Percentiles rank a stretch among this genome's conserved stretches.
These are phyloP conservation scores for Kluyveromyces sp. DNA, from an alignment of 1,139 yeast genomes.

Conservation along the genomic window DNA sequence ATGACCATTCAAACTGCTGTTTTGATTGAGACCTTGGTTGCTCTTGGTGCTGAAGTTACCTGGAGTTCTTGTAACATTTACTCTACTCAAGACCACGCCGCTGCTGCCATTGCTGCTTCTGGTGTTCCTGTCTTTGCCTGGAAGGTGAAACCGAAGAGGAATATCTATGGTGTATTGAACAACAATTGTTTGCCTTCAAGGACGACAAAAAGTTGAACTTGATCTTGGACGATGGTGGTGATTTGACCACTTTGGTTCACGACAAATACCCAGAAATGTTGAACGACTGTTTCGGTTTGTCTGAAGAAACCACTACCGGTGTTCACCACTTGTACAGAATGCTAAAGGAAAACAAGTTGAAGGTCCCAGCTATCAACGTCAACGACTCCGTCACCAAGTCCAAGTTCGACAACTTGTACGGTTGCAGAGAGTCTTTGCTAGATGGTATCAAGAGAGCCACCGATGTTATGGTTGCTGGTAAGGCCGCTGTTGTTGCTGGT, in stretches of 20 bases:
- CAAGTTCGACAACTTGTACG: slow-evolving; percentile 98
- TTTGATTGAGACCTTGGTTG: slow-evolving; percentile 92
- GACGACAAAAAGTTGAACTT: slow-evolving; percentile 93
- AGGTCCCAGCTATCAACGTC: slow-evolving; percentile 99
- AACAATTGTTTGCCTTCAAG: slow-evolving; percentile 97
- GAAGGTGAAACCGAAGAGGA: slow-evolving; percentile 99
- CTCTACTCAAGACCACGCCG: slow-evolving; percentile 99
- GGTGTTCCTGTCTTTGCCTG: slow-evolving; percentile 99
- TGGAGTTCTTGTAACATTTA: slow-evolving; percentile 99
- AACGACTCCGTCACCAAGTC: slow-evolving; percentile 99
- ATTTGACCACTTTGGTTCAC: slow-evolving; percentile 93
- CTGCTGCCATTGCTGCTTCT: slow-evolving; percentile 99
- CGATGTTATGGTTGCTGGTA: slow-evolving; percentile 99
- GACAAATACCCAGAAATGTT: slow-evolving; percentile 98
- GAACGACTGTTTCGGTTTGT: slow-evolving; percentile 88
- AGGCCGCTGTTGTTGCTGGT: slow-evolving; percentile 98
- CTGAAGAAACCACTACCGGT: slow-evolving; percentile 99
- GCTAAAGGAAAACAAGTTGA: slow-evolving; percentile 81
- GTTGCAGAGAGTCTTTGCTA: slow-evolving; percentile 97
- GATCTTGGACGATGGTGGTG: slow-evolving; percentile 99
- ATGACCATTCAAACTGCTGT: slow-evolving; percentile 99
- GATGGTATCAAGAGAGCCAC: slow-evolving; percentile 99
- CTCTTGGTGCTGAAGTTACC: slow-evolving; percentile 99
- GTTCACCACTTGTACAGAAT: slow-evolving; percentile 98
- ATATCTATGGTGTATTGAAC: slow-evolving; percentile 99